Evolutionary conservation across 2,329 filamentous ascomycete species (phyloP), one percentile per base, ranked within the genome.

Genomic region (Chrysosporium queenslandicum): DNA sequence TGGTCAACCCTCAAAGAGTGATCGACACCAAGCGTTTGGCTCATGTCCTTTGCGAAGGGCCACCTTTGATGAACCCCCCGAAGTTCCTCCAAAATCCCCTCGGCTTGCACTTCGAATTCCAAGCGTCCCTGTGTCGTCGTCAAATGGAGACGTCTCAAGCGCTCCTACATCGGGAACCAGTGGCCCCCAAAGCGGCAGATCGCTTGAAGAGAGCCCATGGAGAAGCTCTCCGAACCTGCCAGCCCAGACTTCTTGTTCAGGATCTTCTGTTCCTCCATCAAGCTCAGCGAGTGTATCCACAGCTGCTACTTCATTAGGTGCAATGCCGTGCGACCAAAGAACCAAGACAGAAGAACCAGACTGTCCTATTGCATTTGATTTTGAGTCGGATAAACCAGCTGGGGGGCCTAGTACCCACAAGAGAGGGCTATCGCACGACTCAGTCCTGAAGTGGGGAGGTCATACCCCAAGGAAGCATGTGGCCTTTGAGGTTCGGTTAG

Each of bases 1-100:
- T 32, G 8, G 42, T 12, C 23, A 50, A 11, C 46, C 46, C 30
- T 45, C 54, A 23, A 40, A 56, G 8, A 40, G 34, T 43, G 29
- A 52, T 49, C 29, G 42, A n/a, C 46, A 41, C 11, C 36, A 41
- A 14, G 23, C 46, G 18, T 25, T 18, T 9, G 37, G 8, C 18
- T 42, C 27, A 11, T 42, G 37, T 21, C 30, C 4, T 51, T 23
- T 27, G 14, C 42, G 32, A 12, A 25, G 11, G 20, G 25, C 32
- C 18, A 20, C 39, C 14, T 16, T 30, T 37, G 59, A 59, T 16
- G 53, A 53, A 16, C 58, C 55, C 21, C 60, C 60, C n/a, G 56
- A 57, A 42, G 61, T 64, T 27, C 61, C 61, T 14, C 61, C 61
- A 20, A 64, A 64, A 47, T 63, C 61, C 9, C 61, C 61, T 12